Evolutionary conservation across 352 stramenopile species (phyloP).

Genomic region (Pythium brachiatum): DNA sequence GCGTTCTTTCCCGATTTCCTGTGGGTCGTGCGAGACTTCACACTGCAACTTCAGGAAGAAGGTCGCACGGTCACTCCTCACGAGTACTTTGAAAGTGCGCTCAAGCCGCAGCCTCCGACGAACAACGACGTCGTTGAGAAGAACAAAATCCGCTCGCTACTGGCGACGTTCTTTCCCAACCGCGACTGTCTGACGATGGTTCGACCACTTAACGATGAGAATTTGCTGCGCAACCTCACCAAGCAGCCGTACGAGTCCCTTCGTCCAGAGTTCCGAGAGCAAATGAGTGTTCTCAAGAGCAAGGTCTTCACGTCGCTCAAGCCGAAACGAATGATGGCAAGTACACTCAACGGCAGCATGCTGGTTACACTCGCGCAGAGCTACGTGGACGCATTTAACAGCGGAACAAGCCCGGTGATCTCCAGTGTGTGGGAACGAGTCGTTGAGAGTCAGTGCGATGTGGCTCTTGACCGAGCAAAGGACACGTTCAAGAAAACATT

Average conservation of each 20-base stretch:
- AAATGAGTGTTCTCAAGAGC: conserved; percentile 58
- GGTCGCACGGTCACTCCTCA: conserved; percentile 82
- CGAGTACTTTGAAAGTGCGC: conserved; percentile 86
- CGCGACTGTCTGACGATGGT: conserved; percentile 89
- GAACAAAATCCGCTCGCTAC: conserved; percentile 76
- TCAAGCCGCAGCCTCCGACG: conserved; percentile 76
- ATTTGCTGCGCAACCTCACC: conserved; percentile 67
- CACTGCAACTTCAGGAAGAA: conserved; percentile 80
- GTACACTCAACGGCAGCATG: conserved; percentile 84
- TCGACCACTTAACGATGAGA: conserved; percentile 82
- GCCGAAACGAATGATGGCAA: conserved; percentile 80
- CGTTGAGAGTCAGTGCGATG: conserved; percentile 60
- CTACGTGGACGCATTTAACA: conserved; percentile 89
- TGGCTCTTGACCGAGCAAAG: conserved; percentile 61
- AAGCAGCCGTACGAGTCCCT: conserved; percentile 74
- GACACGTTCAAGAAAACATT: conserved; percentile 39
- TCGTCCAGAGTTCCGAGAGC: conserved; percentile 80
- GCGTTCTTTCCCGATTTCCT: conserved; percentile 84
- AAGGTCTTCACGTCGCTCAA: conserved; percentile 60
- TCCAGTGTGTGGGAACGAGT: conserved; percentile 82
- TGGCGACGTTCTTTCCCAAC: conserved; percentile 83
- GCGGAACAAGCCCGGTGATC: conserved; percentile 72
- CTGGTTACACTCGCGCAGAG: conserved; percentile 74
- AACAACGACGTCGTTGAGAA: conserved; percentile 71
- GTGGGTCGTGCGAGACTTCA: conserved; percentile 91